These are phyloP conservation scores for Botryotinia calthae DNA, from an alignment of 2,329 filamentous ascomycete genomes.

Conservation along the genomic window DNA sequence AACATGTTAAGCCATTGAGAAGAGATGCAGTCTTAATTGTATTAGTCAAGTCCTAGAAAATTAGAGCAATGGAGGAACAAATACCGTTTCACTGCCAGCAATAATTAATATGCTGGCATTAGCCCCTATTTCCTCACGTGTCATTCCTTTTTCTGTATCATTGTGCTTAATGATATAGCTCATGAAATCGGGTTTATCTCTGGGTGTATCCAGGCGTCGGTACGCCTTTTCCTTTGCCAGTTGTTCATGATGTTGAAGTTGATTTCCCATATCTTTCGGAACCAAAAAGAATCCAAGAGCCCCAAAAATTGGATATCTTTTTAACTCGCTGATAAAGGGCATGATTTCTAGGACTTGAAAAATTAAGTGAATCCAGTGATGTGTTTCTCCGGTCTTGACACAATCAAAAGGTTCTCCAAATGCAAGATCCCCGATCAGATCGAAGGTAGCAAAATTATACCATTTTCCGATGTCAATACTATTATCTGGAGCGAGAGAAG, in stretches of 20 bases:
- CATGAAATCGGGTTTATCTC: slow-evolving; percentile 16
- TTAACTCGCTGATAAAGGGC: not conserved
- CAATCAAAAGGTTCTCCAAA: slow-evolving; percentile 45
- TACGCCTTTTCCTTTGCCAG: slow-evolving; percentile 4
- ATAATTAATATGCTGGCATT: slow-evolving; percentile 15
- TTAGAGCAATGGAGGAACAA: slow-evolving; percentile 23
- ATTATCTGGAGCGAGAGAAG: not conserved
- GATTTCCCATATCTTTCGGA: not conserved
- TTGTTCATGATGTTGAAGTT: not conserved
- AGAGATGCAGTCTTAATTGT: slow-evolving; percentile 38
- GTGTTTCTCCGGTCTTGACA: slow-evolving; percentile 27
- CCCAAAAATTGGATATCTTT: not conserved
- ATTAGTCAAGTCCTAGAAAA: slow-evolving; percentile 11
- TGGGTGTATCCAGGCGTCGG: not conserved
- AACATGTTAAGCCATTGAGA: slow-evolving; percentile 37
- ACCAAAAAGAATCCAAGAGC: not conserved
- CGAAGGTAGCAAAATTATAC: slow-evolving; percentile 41
- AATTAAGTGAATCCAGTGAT: slow-evolving; percentile 5
- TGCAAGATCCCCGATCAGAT: slow-evolving; percentile 44
- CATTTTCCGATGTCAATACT: slow-evolving; percentile 34
- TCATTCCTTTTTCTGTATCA: slow-evolving; percentile 18
- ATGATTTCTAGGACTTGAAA: not conserved
- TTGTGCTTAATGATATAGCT: slow-evolving; percentile 18
- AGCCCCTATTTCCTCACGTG: not conserved
- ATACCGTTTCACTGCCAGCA: slow-evolving; percentile 20